phyloP scores from a whole-genome alignment of 2,329 filamentous ascomycete genomes.

The Beauveria caledonica region DNA sequence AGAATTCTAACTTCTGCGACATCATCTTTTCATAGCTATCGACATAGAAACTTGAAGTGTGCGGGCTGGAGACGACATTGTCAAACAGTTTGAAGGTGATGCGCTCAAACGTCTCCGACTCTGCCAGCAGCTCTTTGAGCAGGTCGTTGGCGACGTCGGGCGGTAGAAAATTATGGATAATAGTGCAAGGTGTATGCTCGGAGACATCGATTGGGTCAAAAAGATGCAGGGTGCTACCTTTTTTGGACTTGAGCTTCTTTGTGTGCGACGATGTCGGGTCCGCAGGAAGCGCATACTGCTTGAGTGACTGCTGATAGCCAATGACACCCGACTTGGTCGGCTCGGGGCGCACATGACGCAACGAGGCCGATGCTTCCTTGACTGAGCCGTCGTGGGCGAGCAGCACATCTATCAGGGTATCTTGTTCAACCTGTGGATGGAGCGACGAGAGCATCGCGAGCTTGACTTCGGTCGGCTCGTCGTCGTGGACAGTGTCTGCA shows the following conservation, averaged over 20 bases:
- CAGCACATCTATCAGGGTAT: slow-evolving; percentile 67
- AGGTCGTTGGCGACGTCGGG: slow-evolving; percentile 62
- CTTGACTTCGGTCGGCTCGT: slow-evolving; percentile 85
- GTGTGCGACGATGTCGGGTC: slow-evolving; percentile 22
- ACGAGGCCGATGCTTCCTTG: slow-evolving; percentile 48
- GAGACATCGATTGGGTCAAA: slow-evolving; percentile 77
- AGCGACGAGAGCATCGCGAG: slow-evolving; percentile 76
- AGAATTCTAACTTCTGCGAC: slow-evolving; percentile 68
- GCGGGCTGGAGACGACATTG: slow-evolving; percentile 74
- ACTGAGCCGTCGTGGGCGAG: slow-evolving; percentile 73
- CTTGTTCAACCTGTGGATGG: slow-evolving; percentile 54
- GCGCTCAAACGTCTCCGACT: slow-evolving; percentile 62
- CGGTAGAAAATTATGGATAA: slow-evolving; percentile 86
- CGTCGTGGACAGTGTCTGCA: slow-evolving; percentile 32
- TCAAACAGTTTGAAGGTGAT: slow-evolving; percentile 82
- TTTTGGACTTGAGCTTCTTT: slow-evolving; percentile 56
- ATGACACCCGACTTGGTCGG: slow-evolving; percentile 31
- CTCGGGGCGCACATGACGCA: slow-evolving; percentile 29
- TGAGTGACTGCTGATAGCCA: slow-evolving; percentile 57
- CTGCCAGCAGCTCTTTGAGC: slow-evolving; percentile 64
- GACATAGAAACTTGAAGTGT: slow-evolving; percentile 78
- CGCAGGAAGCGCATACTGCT: slow-evolving; percentile 34
- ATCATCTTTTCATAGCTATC: slow-evolving; percentile 61
- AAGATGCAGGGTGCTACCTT: slow-evolving; percentile 74
- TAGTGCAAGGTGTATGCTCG: slow-evolving; percentile 77